Evolutionary conservation across 1,284 basidiomycete species (phyloP).

Genomic region (Takashimella tepidaria): DNA sequence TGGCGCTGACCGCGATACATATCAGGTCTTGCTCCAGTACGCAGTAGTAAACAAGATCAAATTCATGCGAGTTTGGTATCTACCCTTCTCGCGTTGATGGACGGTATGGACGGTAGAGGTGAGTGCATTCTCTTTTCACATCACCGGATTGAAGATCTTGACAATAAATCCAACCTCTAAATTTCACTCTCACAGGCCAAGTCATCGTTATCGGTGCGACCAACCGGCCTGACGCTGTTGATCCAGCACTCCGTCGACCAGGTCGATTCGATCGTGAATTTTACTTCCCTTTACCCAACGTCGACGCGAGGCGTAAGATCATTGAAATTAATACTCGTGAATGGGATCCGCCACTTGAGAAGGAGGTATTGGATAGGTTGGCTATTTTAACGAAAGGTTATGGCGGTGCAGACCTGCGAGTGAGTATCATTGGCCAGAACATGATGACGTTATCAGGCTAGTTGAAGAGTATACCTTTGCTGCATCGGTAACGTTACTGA

Average conservation of each 20-base stretch:
- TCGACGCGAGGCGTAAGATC: conserved; percentile 82
- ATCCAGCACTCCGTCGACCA: conserved; percentile 88
- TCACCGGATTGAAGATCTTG: neutral
- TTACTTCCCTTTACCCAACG: conserved; percentile 87
- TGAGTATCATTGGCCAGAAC: conserved; percentile 52
- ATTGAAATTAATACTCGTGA: conserved; percentile 84
- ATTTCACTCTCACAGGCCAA: conserved; percentile 52
- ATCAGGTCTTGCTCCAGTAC: conserved; percentile 80
- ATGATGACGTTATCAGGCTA: no score
- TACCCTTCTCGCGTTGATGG: conserved; percentile 95
- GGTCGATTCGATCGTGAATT: conserved; percentile 98
- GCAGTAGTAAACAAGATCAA: conserved; percentile 97
- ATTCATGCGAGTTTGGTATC: conserved; percentile 98
- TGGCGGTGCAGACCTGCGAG: conserved; percentile 92
- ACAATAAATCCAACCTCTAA: no score
- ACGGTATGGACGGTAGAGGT: conserved; percentile 96
- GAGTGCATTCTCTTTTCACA: conserved; percentile 4
- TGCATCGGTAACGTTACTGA: neutral
- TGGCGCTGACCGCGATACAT: neutral
- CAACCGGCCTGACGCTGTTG: conserved; percentile 93
- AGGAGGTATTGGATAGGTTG: conserved; percentile 62
- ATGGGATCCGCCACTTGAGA: conserved; percentile 78
- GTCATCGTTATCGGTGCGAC: conserved; percentile 99
- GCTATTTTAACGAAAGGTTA: conserved; percentile 95
- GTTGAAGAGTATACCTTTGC: neutral